Base-by-base conservation (phyloP, 2,329 filamentous ascomycete species). In the Microdochium trichocladiopsis region DNA sequence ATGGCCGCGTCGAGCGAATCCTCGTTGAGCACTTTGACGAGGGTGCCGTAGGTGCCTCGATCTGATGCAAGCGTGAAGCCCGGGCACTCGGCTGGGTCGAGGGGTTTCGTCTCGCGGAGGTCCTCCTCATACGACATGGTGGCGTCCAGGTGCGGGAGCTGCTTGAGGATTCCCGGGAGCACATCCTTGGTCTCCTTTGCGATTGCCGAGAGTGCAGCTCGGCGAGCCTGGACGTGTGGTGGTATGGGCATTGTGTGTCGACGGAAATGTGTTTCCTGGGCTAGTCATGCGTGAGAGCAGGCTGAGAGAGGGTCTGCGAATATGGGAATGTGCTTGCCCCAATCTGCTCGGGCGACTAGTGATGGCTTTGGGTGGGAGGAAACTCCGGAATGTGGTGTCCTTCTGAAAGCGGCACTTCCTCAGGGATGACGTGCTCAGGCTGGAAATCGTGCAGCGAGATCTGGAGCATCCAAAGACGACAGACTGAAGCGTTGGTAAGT, bases 1-100 rank as follows among this genome's bases (percentile, higher is more conserved):
- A 82, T 69, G 6, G 80, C 83, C 2, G 74, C 76, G 58, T 84
- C 78, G 57, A 83, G 74, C 0, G 76, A 77, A 58, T 87, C 83
- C 18, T 73, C 71, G 58, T 83, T 75, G 52, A 83, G 58, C 36
- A 86, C 75, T 24, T 67, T 69, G 57, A 86, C 63, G 18, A 36
- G 50, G 1, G 58, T 60, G 33, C 56, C 58, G 55, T 52, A 2
- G 63, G 53, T 48, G 60, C 69, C 21, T 48, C 52, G 11, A 59
- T 57, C 0, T 62, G 60, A 2, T 65, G 55, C 5, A 62, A 60
- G 54, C 24, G 41, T 57, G 37, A 70, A 66, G 3, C 58, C 61
- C 1, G 80, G 79, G 54, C 75, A 79, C 45, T 70, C 65, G 2
- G 60, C 56, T 1, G 64, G 53, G 18, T 70, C 61, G 12, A 84